Percentiles rank a stretch among this genome's conserved stretches.
These are phyloP conservation scores for Amanita subjunquillea DNA, from an alignment of 768 basidiomycete species.

Conservation along the genomic window DNA sequence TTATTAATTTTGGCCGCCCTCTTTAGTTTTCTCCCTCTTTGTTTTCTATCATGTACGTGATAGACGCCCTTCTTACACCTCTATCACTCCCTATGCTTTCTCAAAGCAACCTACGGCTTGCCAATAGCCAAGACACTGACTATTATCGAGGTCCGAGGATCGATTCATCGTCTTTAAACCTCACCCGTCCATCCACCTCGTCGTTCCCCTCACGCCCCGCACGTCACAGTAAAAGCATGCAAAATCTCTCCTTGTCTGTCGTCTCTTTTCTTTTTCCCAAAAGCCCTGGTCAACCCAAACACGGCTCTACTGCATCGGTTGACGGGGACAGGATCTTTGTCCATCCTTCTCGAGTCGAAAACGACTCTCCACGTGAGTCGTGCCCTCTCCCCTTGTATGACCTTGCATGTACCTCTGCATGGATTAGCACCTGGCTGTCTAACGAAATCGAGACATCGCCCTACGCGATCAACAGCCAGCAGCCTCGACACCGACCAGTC, in stretches of 20 bases:
- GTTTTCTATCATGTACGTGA: not conserved
- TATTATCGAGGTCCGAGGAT: not conserved
- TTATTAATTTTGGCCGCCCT: not conserved
- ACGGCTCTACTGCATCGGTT: not conserved
- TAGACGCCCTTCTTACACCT: not conserved
- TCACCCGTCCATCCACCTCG: not conserved
- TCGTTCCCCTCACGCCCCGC: not conserved
- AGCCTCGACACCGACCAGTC: too few relatives aligned
- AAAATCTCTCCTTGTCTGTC: constrained; percentile 1
- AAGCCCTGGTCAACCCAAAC: not conserved
- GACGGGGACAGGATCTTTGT: not conserved
- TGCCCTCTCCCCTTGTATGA: not conserved
- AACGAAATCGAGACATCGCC: not conserved
- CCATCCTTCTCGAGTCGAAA: not conserved
- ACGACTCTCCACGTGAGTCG: not conserved
- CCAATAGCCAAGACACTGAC: not conserved
- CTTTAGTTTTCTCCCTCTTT: not conserved
- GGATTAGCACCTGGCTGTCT: not conserved
- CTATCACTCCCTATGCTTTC: not conserved
- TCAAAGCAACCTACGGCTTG: not conserved
- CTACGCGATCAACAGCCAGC: not conserved
- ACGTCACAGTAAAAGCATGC: not conserved
- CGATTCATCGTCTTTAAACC: not conserved
- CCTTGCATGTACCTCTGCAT: not conserved
- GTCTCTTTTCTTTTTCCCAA: not conserved